Evolutionary conservation across 2,329 filamentous ascomycete genomes (phyloP), one percentile per base, ranked within the genome.

Genomic region (Trichoderma afroharzianum): DNA sequence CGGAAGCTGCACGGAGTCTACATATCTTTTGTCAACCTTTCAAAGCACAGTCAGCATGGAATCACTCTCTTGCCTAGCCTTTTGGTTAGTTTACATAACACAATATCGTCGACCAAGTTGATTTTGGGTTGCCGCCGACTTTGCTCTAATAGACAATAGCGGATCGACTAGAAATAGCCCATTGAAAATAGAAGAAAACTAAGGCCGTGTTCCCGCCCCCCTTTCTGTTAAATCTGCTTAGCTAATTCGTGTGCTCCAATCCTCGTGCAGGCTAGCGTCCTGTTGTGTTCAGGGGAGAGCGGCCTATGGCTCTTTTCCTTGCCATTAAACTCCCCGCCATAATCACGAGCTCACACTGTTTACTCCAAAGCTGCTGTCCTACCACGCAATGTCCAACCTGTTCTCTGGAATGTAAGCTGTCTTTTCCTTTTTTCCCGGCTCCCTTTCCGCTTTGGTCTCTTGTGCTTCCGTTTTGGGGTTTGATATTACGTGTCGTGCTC

Each of bases 361-460:
- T 32, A 39, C 67, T 70, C 30, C 59, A 70, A 70, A 28, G 64
- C 50, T 67, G 47, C 63, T 57, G 63, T 57, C 18, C 50, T 67
- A 67, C 59, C 47, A 67, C 62, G 43, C 76, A 78, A 89, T 88
- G 87, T 88, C 87, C 76, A 88, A 88, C 81, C 82, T 89, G 76
- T 88, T 89, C 79, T 88, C 86, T 78, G 87, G 87, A 81, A 88
- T 88, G 87, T 88, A 83, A 86, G 87, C 53, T 87, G 32, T 32
- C 7, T 32, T 26, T 53, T 30, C 15, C 2, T 24, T 21, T 21
- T 43, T 11, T 26, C 11, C 21, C 21, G 26, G 32, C 39, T 30
- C 21, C 11, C 30, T 24, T 30, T 24, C 30, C 6, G n/a, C 8
- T 43, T 32, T 32, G 21, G 33, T 18, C 33, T 61, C 18, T 24